Percentiles rank a stretch among this genome's conserved stretches.
phyloP scores from a whole-genome alignment of 2,329 filamentous ascomycete species.

The Aplosporella prunicola region DNA sequence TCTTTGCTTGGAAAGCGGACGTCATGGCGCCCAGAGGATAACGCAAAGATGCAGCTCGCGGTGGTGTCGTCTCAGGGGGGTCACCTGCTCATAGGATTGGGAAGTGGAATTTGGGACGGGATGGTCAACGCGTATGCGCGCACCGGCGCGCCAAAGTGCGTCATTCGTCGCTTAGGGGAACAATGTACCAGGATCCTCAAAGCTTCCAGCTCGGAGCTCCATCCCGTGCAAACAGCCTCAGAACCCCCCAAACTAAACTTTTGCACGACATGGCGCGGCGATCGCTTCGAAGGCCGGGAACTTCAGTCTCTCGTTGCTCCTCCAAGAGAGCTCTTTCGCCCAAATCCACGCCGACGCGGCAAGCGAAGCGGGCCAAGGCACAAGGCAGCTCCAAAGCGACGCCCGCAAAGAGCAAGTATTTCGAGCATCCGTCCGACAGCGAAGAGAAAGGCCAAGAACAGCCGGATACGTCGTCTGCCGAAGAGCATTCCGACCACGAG shows the following conservation, averaged over 20 bases:
- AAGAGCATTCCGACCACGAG: constrained; percentile 33
- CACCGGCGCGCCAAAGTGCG: constrained; percentile 9
- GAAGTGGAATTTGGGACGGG: too few species aligned
- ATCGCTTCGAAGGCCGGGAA: constrained; percentile 14
- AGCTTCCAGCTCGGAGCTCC: too few species aligned
- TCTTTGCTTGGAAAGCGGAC: constrained; percentile 43
- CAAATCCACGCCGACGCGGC: constrained; percentile 19
- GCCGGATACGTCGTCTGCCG: constrained; percentile 17
- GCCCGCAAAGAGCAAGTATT: constrained; percentile 24
- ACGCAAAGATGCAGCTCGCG: not conserved
- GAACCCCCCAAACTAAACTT: too few species aligned
- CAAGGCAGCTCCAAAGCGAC: constrained; percentile 13
- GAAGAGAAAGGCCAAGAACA: constrained; percentile 19
- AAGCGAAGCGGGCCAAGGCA: constrained; percentile 26
- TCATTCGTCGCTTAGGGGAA: constrained; percentile 9
- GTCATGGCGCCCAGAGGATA: constrained; percentile 16
- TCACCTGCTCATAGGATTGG: too few species aligned
- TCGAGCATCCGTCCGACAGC: constrained; percentile 22
- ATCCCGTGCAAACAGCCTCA: too few species aligned
- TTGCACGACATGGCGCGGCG: constrained; percentile 30
- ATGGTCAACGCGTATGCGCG: too few species aligned
- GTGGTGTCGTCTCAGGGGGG: too few species aligned
- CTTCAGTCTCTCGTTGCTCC: constrained; percentile 16
- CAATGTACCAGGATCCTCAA: too few species aligned
- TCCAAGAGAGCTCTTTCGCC: constrained; percentile 27